Conservation (phyloP, 495 filamentous ascomycete species). For the Hyaloscypha variabilis region DNA sequence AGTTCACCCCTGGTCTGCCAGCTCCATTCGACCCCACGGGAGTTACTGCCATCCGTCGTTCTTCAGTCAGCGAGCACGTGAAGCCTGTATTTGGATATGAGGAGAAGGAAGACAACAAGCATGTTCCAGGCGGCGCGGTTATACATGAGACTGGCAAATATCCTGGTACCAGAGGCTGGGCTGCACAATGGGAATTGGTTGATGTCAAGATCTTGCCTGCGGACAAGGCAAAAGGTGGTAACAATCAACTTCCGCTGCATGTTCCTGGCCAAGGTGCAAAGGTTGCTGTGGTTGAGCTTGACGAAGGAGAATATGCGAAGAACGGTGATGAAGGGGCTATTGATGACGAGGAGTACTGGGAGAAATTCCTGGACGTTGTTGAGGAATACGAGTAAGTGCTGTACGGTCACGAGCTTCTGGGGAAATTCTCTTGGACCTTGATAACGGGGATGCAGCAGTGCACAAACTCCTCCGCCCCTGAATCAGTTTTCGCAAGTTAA, state of each 20-base stretch:
- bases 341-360: slow-evolving; percentile 27
- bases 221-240: slow-evolving; percentile 4
- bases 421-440: too few relatives aligned
- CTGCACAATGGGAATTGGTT: slow-evolving; percentile 23
- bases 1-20: slow-evolving; percentile 17
- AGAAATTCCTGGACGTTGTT: slow-evolving; percentile 19
- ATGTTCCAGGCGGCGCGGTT: slow-evolving; percentile 15
- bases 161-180: slow-evolving; percentile 29
- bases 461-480: too few relatives aligned
- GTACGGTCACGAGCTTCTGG: background rate
- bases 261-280: background rate
- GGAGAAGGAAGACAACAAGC: slow-evolving; percentile 8
- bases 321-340: slow-evolving; percentile 10
- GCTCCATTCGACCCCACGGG: slow-evolving; percentile 28
- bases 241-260: slow-evolving; percentile 8
- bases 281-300: slow-evolving; percentile 12
- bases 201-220: slow-evolving; percentile 10
- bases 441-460: too few relatives aligned
- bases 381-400: slow-evolving; percentile 17
- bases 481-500: too few relatives aligned
- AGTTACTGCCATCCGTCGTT: slow-evolving; percentile 21
- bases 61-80: slow-evolving; percentile 24
- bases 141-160: slow-evolving; percentile 31
- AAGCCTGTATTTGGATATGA: slow-evolving; percentile 19
- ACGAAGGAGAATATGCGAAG: slow-evolving; percentile 3